Evolutionary conservation across 345 rosid genomes (phyloP), one percentile per base, ranked within the genome.

Genomic region (Bruguiera gymnorhiza): DNA sequence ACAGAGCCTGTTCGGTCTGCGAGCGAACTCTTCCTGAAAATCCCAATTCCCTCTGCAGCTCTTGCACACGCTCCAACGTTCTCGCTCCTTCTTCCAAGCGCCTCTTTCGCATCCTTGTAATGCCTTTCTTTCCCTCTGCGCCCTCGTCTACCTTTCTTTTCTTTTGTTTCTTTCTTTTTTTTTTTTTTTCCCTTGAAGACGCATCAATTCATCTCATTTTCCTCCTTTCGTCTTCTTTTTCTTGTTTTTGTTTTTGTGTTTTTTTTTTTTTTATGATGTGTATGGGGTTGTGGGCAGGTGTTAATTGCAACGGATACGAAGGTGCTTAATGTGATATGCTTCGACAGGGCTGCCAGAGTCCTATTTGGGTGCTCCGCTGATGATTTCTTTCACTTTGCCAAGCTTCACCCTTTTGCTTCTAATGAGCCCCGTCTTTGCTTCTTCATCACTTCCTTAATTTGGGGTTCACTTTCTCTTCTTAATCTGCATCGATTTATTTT

Each of bases 361-460:
- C 71, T 92, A 69, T 85, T 92, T 65, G 98, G 95, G 52, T 90
- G 95, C 72, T 85, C 91, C 73, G 96, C 96, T 29, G 89, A 83
- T 67, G 83, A 90, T 58, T 88, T 90, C 70, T 84, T 88, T 65
- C 73, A 85, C 61, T 92, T 92, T 60, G 79, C 88, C 56, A 84
- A 79, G 58, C 74, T 80, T 69, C 89, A 92, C 60, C 95, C 93
- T 57, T 74, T 66, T 67, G 82, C 98, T 15, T 86, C 96, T 88
- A 83, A 32, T 65, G 5, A 18, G 21, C 10, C 7, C 8, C 11
- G 11, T 24, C 48, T 19, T 31, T 3, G n/a, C 52, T 24, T 9
- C 50, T 56, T 56, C 32, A 0, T 13, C 3, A 13, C 15, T 21
- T 26, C 4, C 48, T 6, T 1, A 31, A 34, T 70, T 30, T 4